Conservation (phyloP, 179 eudicot species). For the Corrigiola litoralis region DNA sequence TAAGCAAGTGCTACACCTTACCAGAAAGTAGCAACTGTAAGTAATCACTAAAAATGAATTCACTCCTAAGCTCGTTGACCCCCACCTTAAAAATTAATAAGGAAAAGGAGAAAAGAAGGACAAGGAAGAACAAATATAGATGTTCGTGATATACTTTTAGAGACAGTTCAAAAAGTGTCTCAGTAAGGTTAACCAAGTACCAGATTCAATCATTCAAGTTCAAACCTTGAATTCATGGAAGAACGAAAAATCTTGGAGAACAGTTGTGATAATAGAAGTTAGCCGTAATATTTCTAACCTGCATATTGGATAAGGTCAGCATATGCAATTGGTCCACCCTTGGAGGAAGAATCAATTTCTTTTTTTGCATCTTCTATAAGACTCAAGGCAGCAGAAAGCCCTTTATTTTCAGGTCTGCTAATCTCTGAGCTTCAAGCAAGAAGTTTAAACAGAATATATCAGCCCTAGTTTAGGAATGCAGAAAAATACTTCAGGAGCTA, state of each 20-base stretch:
- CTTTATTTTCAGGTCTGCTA: conserved; percentile 82
- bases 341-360: conserved; percentile 77
- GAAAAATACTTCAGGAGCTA: neutral
- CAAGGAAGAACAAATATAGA: too few relatives aligned
- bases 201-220: too few relatives aligned
- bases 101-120: too few relatives aligned
- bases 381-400: conserved; percentile 66
- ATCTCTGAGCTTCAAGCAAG: conserved; percentile 87
- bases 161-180: neutral
- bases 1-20: too few relatives aligned
- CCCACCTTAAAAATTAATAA: too few relatives aligned
- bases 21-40: neutral
- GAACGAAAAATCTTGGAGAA: too few relatives aligned
- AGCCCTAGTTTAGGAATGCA: conserved; percentile 14
- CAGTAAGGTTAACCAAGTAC: neutral
- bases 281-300: conserved; percentile 39
- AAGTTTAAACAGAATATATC: conserved; percentile 27
- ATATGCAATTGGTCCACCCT: conserved; percentile 80
- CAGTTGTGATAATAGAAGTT: too few relatives aligned
- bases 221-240: too few relatives aligned
- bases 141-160: too few relatives aligned
- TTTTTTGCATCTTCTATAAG: conserved; percentile 74
- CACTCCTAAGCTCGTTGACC: neutral
- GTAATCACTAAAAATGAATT: neutral
- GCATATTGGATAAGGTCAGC: conserved; percentile 81